phyloP scores from a whole-genome alignment of 148 eudicot genomes.

The Amaranthus palmeri region DNA sequence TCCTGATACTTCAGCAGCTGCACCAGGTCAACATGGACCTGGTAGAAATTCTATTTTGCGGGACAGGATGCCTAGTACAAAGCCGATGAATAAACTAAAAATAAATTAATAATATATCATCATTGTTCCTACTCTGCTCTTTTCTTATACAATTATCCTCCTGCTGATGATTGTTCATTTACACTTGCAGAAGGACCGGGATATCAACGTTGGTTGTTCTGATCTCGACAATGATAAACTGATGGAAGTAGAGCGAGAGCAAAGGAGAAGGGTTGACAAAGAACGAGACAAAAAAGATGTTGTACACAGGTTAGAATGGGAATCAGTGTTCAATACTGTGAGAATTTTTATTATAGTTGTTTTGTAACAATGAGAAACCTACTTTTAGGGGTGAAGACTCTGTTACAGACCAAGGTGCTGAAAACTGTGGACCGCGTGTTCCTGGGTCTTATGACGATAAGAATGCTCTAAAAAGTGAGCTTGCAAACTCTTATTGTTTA shows the following conservation, averaged over 20 bases:
- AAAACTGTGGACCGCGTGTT: constrained; percentile 22
- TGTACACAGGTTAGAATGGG: constrained; percentile 36
- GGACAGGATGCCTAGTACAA: constrained; percentile 42
- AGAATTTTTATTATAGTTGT: constrained; percentile 37
- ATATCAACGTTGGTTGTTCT: constrained; percentile 56
- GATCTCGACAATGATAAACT: constrained; percentile 75
- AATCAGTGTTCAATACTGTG: constrained; percentile 40
- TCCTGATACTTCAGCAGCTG: constrained; percentile 69
- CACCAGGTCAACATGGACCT: constrained; percentile 40
- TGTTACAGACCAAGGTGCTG: constrained; percentile 31
- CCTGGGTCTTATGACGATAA: constrained; percentile 60
- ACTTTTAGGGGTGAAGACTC: constrained; percentile 53
- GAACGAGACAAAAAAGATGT: constrained; percentile 58
- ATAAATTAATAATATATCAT: not conserved
- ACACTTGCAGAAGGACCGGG: constrained; percentile 41
- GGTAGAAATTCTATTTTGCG: constrained; percentile 45
- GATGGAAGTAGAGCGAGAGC: constrained; percentile 63
- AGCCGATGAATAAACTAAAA: constrained; percentile 28
- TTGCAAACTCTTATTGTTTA: constrained; percentile 2
- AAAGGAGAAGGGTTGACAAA: constrained; percentile 63
- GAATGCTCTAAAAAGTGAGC: constrained; percentile 72
- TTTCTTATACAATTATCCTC: not conserved
- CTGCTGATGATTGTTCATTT: constrained; percentile 11
- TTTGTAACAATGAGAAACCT: constrained; percentile 47
- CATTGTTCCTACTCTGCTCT: not conserved